phyloP scores from a whole-genome alignment of 2,329 filamentous ascomycete genomes.

The Aspergillus sp. region DNA sequence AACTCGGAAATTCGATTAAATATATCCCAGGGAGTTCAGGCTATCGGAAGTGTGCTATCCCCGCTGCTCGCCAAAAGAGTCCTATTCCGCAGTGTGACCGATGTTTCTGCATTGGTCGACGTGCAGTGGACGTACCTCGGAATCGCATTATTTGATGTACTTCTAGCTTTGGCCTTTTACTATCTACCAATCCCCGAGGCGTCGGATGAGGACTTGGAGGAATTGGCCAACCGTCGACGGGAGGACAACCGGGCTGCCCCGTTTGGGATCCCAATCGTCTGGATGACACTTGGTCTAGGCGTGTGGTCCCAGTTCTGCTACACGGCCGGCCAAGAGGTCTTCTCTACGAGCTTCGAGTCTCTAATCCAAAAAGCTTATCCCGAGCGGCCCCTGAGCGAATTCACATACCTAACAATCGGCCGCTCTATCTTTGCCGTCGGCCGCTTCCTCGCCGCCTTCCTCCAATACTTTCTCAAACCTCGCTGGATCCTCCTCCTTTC shows the following conservation, averaged over 20 bases:
- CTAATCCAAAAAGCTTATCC: conserved; percentile 46
- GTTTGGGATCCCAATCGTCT: conserved; percentile 51
- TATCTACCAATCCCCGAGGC: conserved; percentile 64
- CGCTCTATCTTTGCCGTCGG: conserved; percentile 60
- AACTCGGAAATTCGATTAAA: conserved; percentile 62
- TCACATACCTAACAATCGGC: conserved; percentile 53
- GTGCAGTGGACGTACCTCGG: conserved; percentile 67
- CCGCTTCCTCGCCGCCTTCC: conserved; percentile 56
- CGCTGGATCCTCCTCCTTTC: conserved; percentile 57
- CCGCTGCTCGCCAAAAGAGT: conserved; percentile 60
- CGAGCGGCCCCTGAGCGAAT: conserved; percentile 27
- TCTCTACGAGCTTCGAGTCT: conserved; percentile 48
- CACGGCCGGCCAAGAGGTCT: conserved; percentile 59
- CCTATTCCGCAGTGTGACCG: conserved; percentile 52
- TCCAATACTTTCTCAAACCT: conserved; percentile 57
- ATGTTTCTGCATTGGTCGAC: conserved; percentile 55
- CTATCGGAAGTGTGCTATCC: conserved; percentile 59
- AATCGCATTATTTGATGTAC: conserved; percentile 60
- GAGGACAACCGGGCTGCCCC: conserved; percentile 50
- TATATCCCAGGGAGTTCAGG: conserved; percentile 62
- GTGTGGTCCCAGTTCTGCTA: conserved; percentile 60
- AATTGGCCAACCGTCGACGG: conserved; percentile 52
- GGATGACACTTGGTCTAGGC: conserved; percentile 56
- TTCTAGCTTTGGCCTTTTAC: conserved; percentile 59
- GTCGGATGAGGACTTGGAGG: conserved; percentile 59